Conservation (phyloP, 257 asterid species). For the Coffea canephora region DNA sequence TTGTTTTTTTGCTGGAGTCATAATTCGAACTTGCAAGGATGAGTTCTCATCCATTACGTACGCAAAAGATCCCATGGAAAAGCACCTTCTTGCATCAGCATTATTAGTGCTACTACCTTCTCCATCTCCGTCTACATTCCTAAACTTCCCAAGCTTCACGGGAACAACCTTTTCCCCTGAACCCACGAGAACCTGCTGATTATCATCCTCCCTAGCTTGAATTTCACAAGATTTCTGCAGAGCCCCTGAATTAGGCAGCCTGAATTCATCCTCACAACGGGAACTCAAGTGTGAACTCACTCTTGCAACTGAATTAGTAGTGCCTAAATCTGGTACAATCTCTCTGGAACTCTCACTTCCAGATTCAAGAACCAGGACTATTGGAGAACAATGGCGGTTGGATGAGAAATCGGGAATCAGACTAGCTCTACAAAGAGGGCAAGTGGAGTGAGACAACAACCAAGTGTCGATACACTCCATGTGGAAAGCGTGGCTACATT, state of each 20-base stretch:
- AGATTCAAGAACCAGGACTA: constrained; percentile 81
- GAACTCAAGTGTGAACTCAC: constrained; percentile 51
- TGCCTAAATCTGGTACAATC: constrained; percentile 28
- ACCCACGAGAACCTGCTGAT: constrained; percentile 6
- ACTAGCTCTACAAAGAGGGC: constrained; percentile 89
- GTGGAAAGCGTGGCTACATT: constrained; percentile 97
- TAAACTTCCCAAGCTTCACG: constrained; percentile 86
- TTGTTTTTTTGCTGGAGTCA: constrained; percentile 55
- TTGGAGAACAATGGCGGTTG: constrained; percentile 42
- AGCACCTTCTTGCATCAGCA: constrained; percentile 73
- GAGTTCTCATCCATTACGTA: constrained; percentile 77
- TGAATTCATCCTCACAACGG: constrained; percentile 25
- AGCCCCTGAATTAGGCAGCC: constrained; percentile 23
- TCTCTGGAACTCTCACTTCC: constrained; percentile 77
- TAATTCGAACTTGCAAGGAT: constrained; percentile 71
- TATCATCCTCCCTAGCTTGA: constrained; percentile 36
- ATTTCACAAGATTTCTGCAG: constrained; percentile 50
- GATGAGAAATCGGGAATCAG: constrained; percentile 57
- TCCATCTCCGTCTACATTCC: constrained; percentile 47
- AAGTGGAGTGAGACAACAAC: constrained; percentile 91
- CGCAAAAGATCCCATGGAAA: constrained; percentile 96
- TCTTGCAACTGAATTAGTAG: constrained; percentile 30
- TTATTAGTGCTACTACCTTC: constrained; percentile 38
- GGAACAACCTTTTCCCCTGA: constrained; percentile 55
- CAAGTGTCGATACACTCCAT: constrained; percentile 96